Conservation (phyloP, 1,284 basidiomycete genomes). For the Trametes sp. region DNA sequence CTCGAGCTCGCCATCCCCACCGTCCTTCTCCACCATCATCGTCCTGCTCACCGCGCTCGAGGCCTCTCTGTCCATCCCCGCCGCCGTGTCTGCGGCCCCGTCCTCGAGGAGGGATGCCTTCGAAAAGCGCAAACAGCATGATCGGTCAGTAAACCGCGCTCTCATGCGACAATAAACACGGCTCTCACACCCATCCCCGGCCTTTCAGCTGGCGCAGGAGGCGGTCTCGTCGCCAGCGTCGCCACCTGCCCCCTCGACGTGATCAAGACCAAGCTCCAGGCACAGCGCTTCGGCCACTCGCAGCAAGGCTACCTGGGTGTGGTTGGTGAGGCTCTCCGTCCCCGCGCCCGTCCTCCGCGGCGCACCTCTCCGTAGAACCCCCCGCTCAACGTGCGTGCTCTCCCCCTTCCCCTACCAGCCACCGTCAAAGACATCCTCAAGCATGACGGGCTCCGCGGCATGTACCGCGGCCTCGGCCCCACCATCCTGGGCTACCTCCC, state of each 20-base stretch:
- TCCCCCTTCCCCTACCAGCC: constrained; percentile 49
- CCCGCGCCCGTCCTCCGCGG: constrained; percentile 31
- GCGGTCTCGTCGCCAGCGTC: constrained; percentile 91
- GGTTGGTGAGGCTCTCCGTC: constrained; percentile 57
- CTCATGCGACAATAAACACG: constrained; percentile 10
- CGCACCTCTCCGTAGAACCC: constrained; percentile 22
- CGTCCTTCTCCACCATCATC: constrained; percentile 8
- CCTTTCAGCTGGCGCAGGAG: constrained; percentile 76
- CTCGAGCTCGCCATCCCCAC: constrained; percentile 12
- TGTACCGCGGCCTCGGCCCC: constrained; percentile 95
- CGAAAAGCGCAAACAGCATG: constrained; percentile 77
- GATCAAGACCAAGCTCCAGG: constrained; percentile 96
- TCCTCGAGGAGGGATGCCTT: constrained; percentile 69
- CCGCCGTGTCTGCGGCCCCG: constrained; percentile 58
- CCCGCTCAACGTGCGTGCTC: constrained; percentile 38
- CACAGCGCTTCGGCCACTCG: constrained; percentile 76
- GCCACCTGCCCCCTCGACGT: constrained; percentile 98
- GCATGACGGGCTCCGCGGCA: constrained; percentile 83
- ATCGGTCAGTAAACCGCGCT: constrained; percentile 50
- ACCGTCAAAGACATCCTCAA: constrained; percentile 76
- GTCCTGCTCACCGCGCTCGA: constrained; percentile 8
- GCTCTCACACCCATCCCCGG: constrained; percentile 12
- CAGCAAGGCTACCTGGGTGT: constrained; percentile 81
- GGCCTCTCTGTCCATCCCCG: constrained; percentile 14
- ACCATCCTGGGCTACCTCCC: constrained; percentile 95